These are phyloP conservation scores for Ampelocalamus luodianensis DNA, from an alignment of 176 grass and related monocot genomes.

Conservation along the genomic window DNA sequence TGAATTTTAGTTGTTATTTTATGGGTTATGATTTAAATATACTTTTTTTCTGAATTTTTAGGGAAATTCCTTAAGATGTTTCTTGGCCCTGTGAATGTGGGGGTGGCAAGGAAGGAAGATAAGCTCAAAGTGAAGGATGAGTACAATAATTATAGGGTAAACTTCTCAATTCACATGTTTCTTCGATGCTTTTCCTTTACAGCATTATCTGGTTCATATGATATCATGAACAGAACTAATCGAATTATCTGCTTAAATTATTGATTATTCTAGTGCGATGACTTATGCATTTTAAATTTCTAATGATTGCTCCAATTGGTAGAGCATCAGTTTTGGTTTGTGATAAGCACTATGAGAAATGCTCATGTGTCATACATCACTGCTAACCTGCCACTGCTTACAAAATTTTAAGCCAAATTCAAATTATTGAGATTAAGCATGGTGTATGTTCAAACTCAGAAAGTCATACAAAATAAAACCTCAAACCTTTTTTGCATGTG, in stretches of 20 bases:
- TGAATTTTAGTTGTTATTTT: constrained; percentile 26
- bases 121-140: constrained; percentile 95
- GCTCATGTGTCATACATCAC: neutral
- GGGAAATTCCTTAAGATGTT: constrained; percentile 90
- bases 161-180: constrained; percentile 33
- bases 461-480: constrained; percentile 5
- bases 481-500: constrained; percentile 13
- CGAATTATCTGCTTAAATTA: neutral
- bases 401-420: neutral
- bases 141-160: constrained; percentile 96
- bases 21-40: constrained; percentile 3
- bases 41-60: constrained; percentile 29
- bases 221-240: neutral
- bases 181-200: neutral
- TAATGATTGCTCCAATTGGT: neutral
- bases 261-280: neutral
- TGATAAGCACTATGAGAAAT: constrained; percentile 9
- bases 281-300: neutral
- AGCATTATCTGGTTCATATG: neutral
- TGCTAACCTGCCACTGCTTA: neutral
- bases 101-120: constrained; percentile 76
- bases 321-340: neutral
- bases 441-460: constrained; percentile 4
- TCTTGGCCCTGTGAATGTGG: constrained; percentile 88
- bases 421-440: neutral